Conservation (phyloP, 305 asterid species). For the Fraxinus xanthoxyloides region DNA sequence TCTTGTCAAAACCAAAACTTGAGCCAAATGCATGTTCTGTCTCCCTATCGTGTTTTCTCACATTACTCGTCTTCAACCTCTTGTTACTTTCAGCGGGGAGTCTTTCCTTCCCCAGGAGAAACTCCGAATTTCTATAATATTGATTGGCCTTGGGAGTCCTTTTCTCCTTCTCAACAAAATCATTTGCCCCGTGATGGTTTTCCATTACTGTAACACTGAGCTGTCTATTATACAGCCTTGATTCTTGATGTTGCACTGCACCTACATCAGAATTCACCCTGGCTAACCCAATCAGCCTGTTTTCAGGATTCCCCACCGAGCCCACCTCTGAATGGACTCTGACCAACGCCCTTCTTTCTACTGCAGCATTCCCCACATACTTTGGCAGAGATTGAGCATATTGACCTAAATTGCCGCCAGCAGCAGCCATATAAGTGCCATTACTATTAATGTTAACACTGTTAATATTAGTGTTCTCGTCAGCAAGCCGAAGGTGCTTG, state of each 20-base stretch:
- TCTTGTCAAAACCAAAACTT: constrained; percentile 26
- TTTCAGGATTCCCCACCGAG: not conserved
- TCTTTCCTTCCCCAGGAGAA: constrained; percentile 37
- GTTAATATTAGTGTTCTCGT: constrained; percentile 2
- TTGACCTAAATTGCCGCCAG: constrained; percentile 12
- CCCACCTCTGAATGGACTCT: constrained; percentile 16
- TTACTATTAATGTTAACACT: constrained; percentile 4
- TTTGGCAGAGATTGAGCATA: not conserved
- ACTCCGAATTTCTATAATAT: constrained; percentile 25
- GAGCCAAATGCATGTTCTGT: constrained; percentile 28
- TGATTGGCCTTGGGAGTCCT: constrained; percentile 39
- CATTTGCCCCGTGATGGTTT: constrained; percentile 22
- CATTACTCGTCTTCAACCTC: constrained; percentile 24
- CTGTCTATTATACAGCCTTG: constrained; percentile 14
- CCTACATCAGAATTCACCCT: constrained; percentile 27
- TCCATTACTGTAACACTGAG: constrained; percentile 20
- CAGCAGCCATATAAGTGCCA: not conserved
- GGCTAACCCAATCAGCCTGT: not conserved
- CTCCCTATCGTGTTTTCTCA: constrained; percentile 27
- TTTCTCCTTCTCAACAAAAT: constrained; percentile 29
- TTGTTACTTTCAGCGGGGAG: constrained; percentile 33
- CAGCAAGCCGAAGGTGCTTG: constrained; percentile 27
- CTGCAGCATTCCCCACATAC: constrained; percentile 14
- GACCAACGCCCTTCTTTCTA: constrained; percentile 21
- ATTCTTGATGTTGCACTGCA: not conserved